Evolutionary conservation across 1,284 basidiomycete genomes (phyloP).

Genomic region (Fomitiporia mediterranea): DNA sequence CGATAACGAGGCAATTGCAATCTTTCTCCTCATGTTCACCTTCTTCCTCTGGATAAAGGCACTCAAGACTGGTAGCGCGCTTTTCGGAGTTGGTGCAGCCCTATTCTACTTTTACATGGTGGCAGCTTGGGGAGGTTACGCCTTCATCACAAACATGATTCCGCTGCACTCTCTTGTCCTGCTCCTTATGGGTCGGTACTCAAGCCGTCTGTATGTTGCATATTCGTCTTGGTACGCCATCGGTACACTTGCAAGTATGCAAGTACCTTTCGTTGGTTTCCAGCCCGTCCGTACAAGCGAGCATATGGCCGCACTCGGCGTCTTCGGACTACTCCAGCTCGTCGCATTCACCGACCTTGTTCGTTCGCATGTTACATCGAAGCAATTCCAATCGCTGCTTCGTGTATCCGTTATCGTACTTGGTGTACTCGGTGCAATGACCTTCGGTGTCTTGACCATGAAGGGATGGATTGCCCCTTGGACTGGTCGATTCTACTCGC

Average conservation of each 20-base stretch:
- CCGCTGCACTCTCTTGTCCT: constrained; percentile 92
- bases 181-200: constrained; percentile 96
- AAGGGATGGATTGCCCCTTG: constrained; percentile 97
- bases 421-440: constrained; percentile 70
- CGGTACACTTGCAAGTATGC: constrained; percentile 96
- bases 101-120: constrained; percentile 99
- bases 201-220: constrained; percentile 86
- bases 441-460: constrained; percentile 80
- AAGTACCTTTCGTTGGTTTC: constrained; percentile 99
- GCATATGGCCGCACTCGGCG: constrained; percentile 97
- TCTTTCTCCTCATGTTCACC: constrained; percentile 99
- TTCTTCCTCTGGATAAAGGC: constrained; percentile 99
- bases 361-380: constrained; percentile 84
- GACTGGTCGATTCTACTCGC: constrained; percentile 98
- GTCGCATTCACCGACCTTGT: constrained; percentile 92
- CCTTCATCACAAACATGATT: constrained; percentile 99
- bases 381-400: constrained; percentile 88
- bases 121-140: constrained; percentile 99
- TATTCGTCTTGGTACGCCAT: constrained; percentile 99
- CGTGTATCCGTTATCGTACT: constrained; percentile 64
- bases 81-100: constrained; percentile 87
- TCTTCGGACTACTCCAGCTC: constrained; percentile 96
- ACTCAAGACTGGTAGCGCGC: constrained; percentile 88
- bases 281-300: constrained; percentile 97
- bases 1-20: constrained; percentile 99